Evolutionary conservation across 768 basidiomycete genomes (phyloP).

Genomic region (Calocera viscosa): DNA sequence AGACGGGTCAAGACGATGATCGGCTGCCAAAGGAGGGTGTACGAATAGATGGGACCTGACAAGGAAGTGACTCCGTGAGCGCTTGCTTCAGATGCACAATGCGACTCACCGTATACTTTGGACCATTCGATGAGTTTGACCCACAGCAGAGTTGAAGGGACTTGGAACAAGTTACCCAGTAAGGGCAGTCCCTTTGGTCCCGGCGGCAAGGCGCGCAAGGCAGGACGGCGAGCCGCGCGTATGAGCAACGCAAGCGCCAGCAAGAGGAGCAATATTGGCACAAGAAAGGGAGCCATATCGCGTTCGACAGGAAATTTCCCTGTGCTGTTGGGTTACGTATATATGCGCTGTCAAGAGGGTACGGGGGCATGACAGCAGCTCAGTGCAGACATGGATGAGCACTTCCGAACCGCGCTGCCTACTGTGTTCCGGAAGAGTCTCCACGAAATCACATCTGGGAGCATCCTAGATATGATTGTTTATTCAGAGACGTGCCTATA

Average conservation of each 20-base stretch:
- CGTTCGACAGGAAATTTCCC: too few species aligned
- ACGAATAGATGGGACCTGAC: background rate
- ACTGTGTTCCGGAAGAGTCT: too few species aligned
- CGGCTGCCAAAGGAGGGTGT: background rate
- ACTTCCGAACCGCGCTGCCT: too few species aligned
- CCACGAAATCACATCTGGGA: too few species aligned
- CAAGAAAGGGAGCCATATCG: too few species aligned
- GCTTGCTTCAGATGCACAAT: background rate
- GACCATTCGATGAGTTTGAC: constrained; percentile 42
- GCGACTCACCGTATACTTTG: constrained; percentile 36
- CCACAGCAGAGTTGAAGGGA: constrained; percentile 42
- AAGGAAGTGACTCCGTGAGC: background rate
- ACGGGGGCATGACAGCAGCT: background rate
- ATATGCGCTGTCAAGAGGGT: too few species aligned
- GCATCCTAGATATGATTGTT: too few species aligned
- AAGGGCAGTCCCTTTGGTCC: constrained; percentile 44
- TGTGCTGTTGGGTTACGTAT: too few species aligned
- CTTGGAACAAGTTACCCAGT: constrained; percentile 42
- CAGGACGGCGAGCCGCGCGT: background rate
- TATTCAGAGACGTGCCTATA: too few species aligned
- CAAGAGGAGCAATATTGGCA: background rate
- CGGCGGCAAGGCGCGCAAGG: constrained; percentile 28
- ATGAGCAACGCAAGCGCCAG: background rate
- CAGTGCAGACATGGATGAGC: too few species aligned
- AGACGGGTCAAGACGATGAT: background rate